Conservation (phyloP, 1,284 basidiomycete genomes). For the Trichosporon faecale region DNA sequence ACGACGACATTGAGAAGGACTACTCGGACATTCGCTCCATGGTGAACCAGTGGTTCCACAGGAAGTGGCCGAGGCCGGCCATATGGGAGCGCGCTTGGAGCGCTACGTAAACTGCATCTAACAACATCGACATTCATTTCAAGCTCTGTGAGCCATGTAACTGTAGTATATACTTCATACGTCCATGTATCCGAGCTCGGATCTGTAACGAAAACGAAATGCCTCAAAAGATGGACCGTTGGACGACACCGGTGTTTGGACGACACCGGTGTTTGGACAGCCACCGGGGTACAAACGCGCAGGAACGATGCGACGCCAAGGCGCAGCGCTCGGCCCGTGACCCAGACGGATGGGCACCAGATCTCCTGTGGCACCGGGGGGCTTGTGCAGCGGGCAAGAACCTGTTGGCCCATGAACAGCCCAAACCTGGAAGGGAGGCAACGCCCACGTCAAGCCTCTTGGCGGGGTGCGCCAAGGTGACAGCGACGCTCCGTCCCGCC, state of each 20-base stretch:
- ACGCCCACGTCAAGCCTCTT: too few relatives aligned
- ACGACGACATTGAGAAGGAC: conserved; percentile 46
- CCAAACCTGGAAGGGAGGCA: too few relatives aligned
- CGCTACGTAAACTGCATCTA: neutral
- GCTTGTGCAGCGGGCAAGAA: neutral
- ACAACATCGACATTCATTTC: neutral
- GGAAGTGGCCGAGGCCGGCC: conserved; percentile 40
- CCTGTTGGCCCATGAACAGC: too few relatives aligned
- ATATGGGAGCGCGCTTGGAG: conserved; percentile 37
- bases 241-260: neutral
- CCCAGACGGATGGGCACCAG: too few relatives aligned
- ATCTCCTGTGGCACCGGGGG: neutral
- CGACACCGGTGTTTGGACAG: neutral
- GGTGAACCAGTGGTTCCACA: conserved; percentile 44
- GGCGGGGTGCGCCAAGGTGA: too few relatives aligned
- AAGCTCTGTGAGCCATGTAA: neutral
- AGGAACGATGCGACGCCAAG: neutral
- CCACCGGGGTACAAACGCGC: too few relatives aligned
- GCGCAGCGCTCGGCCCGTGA: neutral
- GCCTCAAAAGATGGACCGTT: neutral
- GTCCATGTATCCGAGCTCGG: too few relatives aligned
- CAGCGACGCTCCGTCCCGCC: too few relatives aligned
- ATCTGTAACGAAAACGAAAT: too few relatives aligned
- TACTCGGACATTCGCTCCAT: conserved; percentile 34
- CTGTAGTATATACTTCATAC: neutral